Evolutionary conservation across 805 yeast species (phyloP), one percentile per base, ranked within the genome.

Genomic region (Aciculoconidium aculeatum): DNA sequence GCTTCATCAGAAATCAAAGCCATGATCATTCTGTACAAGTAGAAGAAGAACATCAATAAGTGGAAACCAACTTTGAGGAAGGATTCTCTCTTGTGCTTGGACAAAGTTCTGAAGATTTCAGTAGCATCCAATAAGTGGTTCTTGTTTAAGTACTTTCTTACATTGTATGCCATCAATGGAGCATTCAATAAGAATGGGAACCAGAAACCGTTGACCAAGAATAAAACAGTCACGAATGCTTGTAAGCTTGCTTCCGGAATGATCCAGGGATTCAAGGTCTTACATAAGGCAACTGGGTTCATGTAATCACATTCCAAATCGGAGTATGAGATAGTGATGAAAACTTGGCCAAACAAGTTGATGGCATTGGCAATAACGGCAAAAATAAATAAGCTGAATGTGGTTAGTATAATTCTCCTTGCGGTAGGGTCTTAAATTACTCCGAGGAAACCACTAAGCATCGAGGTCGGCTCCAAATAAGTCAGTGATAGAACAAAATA

Each of bases 301-400:
- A 90, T 88, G 69, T 90, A 92, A 60, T 92, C 98, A 51, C 88
- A 79, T 61, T 85, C 97, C 58, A 88, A 71, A 61, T 88, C 97
- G 42, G 94, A 83, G 67, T 83, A 90, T 80, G 87, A 78, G 61
- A 88, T 87, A 28, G 96, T 86, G 72, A 88, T 88, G 59, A 83
- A 92, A 33, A 88, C 96, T 65, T 88, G 96, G 21, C 83, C 68
- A 53, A 90, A 87, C 61, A 90, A 69, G 70, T 83, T 86, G 45
- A 82, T 74, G 36, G 94, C 92, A 61, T 90, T 90, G 40, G 80
- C 70, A 36, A 88, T 53, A 24, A 88, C 94, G 7, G 95, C 85
- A 44, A 76, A 64, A 37, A 81, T 78, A 54, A 80, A 81, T 43
- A 78, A 66, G 64, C 80, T 67, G 31, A 25, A 10, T 13, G 23